Evolutionary conservation across 352 stramenopile genomes (phyloP).

Genomic region (Phytophthora aleatoria): DNA sequence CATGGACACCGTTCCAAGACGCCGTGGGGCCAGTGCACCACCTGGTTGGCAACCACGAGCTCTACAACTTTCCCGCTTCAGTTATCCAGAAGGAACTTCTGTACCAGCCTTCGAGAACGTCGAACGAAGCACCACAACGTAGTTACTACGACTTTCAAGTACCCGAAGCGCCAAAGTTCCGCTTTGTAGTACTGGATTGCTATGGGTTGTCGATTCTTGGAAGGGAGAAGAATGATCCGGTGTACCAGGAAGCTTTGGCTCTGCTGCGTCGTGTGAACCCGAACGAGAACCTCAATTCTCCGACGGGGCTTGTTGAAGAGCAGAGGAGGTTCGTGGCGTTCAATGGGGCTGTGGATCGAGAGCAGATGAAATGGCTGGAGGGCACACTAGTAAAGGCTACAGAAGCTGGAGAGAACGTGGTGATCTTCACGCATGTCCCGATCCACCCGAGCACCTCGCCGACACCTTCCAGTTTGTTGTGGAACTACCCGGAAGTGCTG

Average conservation of each 20-base stretch:
- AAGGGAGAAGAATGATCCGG: constrained; percentile 44
- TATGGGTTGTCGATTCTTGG: constrained; percentile 76
- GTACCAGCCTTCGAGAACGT: constrained; percentile 25
- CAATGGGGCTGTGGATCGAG: constrained; percentile 68
- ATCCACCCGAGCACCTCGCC: constrained; percentile 52
- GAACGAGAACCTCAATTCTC: constrained; percentile 83
- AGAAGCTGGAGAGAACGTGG: constrained; percentile 46
- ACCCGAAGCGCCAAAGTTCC: constrained; percentile 41
- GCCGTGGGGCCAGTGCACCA: constrained; percentile 68
- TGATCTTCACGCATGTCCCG: constrained; percentile 80
- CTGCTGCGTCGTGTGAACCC: constrained; percentile 57
- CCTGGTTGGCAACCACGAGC: constrained; percentile 84
- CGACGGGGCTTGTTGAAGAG: constrained; percentile 44
- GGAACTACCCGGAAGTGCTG: constrained; percentile 81
- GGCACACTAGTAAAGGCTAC: constrained; percentile 38
- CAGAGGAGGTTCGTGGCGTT: constrained; percentile 75
- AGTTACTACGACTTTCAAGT: constrained; percentile 77
- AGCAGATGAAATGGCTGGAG: constrained; percentile 67
- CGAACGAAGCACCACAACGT: constrained; percentile 12
- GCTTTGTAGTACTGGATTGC: constrained; percentile 74
- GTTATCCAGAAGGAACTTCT: constrained; percentile 56
- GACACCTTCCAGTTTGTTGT: constrained; percentile 55
- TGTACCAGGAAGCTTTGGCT: constrained; percentile 45
- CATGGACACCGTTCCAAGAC: constrained; percentile 50
- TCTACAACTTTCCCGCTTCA: constrained; percentile 74